A percentile compares a stretch with the other conserved stretches of the same genome.
These are phyloP conservation scores for Rhizoclosmatium globosum DNA, from an alignment of 192 early-diverging fungal genomes.

Conservation along the genomic window DNA sequence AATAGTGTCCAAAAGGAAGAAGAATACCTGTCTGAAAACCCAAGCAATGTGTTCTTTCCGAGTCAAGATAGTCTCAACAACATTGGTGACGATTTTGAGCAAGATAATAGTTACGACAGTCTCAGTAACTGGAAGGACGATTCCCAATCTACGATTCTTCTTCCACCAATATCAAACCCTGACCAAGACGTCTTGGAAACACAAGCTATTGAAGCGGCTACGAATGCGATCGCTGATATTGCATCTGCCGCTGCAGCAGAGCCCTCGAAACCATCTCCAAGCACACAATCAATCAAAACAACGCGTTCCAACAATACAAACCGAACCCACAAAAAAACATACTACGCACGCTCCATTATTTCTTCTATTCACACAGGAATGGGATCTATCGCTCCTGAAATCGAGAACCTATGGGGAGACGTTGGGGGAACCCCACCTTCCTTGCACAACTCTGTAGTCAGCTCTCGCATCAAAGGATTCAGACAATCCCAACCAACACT, in stretches of 20 bases:
- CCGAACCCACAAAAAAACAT: not conserved
- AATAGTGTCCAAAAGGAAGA: conserved; percentile 10
- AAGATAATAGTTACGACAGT: conserved; percentile 16
- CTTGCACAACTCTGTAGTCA: too few species aligned
- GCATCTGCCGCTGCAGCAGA: not conserved
- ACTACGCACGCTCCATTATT: not conserved
- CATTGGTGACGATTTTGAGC: not conserved
- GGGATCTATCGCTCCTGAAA: not conserved
- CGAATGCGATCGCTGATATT: not conserved
- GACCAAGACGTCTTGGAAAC: not conserved
- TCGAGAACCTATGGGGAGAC: conserved; percentile 20
- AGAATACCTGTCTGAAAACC: conserved; percentile 7
- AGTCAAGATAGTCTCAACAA: not conserved
- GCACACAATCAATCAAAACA: not conserved
- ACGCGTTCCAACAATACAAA: not conserved
- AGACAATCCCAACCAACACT: not conserved
- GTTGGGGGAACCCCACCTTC: not conserved
- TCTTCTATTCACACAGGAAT: not conserved
- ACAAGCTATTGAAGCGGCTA: conserved; percentile 1
- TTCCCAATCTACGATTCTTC: not conserved
- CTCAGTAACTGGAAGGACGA: conserved; percentile 26
- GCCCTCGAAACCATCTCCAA: not conserved
- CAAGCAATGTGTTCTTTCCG: not conserved
- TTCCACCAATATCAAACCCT: not conserved
- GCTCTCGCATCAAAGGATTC: not conserved